Base-by-base conservation (phyloP, 164 flowering plant species). In the Vitis labrusca region DNA sequence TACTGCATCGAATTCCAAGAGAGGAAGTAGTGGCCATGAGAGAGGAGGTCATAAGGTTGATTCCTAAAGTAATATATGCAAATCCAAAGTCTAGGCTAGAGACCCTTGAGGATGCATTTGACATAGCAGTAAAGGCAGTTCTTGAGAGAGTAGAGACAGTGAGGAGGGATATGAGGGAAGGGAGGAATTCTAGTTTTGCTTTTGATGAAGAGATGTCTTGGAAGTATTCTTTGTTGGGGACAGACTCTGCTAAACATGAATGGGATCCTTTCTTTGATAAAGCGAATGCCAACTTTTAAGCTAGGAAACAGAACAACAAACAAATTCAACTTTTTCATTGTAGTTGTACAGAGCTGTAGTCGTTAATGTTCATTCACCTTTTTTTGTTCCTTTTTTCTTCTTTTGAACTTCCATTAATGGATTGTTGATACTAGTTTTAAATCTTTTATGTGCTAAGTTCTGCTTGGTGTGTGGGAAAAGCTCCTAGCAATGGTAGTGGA, bases 61-160 rank as follows among this genome's bases (percentile, higher is more conserved):
- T 89, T 14, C 97, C 97, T 2, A 84, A 58, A 64, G 30, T 90
- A 19, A 61, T 90, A 17, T 92, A 88, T 66, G 92, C 89, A 9
- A 87, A 88, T 60, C 92, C 94, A 6, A 77, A 78, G 56, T 82
- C 85, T 3, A 80, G 68, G 50, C 30, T 87, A 50, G 85, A 80
- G 70, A 83, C 71, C 1, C 27, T 80, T 8, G 80, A 87, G 70
- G 97, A 92, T 76, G 97, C 93, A 48, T 90, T 92, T 76, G 95
- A 90, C 66, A 5, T 92, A 17, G 57, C 91, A 3, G 74, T 92
- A 0, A 67, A 84, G 56, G 91, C 81, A 23, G 86, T 91, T 30
- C 65, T 91, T 16, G 82, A 82, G 3, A 87, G 82, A 69, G 81
- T 90, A 12, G 73, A 74, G 48, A 81, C 15, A n/a, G 5, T 82